phyloP scores from a whole-genome alignment of 2,329 filamentous ascomycete species.

The Chalara sp. region DNA sequence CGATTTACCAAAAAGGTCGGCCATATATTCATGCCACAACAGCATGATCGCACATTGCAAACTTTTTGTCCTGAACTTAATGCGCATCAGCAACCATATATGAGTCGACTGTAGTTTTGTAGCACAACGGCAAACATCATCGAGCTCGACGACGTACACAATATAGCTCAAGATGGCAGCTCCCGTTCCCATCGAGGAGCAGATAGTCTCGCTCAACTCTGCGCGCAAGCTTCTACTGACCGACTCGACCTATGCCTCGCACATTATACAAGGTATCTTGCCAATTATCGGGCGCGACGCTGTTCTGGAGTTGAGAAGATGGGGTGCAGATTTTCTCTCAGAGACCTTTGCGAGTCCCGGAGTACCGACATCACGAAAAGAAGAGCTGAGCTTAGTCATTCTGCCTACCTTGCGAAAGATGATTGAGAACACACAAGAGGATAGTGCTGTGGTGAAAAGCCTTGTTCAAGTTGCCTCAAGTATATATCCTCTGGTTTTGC shows the following conservation, averaged over 20 bases:
- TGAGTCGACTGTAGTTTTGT: too few relatives aligned
- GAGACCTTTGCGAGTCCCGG: slow-evolving; percentile 95
- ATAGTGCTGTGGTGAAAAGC: slow-evolving; percentile 74
- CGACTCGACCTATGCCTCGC: slow-evolving; percentile 82
- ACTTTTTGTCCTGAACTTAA: too few relatives aligned
- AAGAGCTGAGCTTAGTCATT: slow-evolving; percentile 68
- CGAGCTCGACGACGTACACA: slow-evolving; percentile 16
- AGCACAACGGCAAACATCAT: slow-evolving; percentile 6
- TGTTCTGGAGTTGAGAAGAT: slow-evolving; percentile 76
- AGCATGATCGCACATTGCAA: too few relatives aligned
- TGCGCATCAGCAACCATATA: too few relatives aligned
- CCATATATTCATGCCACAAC: too few relatives aligned
- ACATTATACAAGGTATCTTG: slow-evolving; percentile 88
- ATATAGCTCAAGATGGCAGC: slow-evolving; percentile 39
- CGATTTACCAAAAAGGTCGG: too few relatives aligned
- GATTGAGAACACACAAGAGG: slow-evolving; percentile 66
- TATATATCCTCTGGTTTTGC: slow-evolving; percentile 85
- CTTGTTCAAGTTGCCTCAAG: slow-evolving; percentile 84
- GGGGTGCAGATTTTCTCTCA: slow-evolving; percentile 92
- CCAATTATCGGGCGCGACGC: slow-evolving; percentile 76
- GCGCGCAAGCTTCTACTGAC: slow-evolving; percentile 84
- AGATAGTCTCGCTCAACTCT: slow-evolving; percentile 81
- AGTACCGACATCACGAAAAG: slow-evolving; percentile 71
- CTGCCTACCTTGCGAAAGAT: slow-evolving; percentile 69
- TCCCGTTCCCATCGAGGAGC: slow-evolving; percentile 52